phyloP scores from a whole-genome alignment of 345 rosid species.

The Eucalyptus rudis region DNA sequence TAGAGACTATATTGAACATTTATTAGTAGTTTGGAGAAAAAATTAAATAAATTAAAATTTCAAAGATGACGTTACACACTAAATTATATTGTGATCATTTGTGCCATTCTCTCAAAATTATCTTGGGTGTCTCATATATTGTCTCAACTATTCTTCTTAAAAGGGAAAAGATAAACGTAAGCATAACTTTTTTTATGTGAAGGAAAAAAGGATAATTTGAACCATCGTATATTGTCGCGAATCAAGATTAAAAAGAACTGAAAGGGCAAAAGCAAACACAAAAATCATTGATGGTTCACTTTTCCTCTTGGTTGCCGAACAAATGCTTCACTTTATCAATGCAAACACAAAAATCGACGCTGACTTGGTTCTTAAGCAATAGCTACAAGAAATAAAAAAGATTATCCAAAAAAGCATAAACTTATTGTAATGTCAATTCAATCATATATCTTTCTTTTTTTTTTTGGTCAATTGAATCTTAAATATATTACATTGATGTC shows the following conservation, averaged over 20 bases:
- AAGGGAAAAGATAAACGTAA: not conserved
- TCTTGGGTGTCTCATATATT: not conserved
- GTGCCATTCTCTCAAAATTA: not conserved
- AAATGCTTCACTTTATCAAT: not conserved
- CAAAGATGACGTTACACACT: accelerated
- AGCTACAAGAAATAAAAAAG: not conserved
- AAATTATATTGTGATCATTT: not conserved
- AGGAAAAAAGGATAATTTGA: not conserved
- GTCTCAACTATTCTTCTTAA: not conserved
- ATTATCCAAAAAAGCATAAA: too few relatives aligned
- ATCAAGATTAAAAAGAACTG: not conserved
- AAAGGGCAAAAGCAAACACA: not conserved
- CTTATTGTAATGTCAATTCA: too few relatives aligned
- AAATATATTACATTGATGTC: too few relatives aligned
- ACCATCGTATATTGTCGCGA: not conserved
- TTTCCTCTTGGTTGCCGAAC: not conserved
- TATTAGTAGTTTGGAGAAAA: not conserved
- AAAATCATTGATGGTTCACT: not conserved
- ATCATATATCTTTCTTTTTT: too few relatives aligned
- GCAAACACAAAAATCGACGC: too few relatives aligned
- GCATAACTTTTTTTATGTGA: not conserved
- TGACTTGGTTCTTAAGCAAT: not conserved
- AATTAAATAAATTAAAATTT: not conserved
- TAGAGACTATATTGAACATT: not conserved
- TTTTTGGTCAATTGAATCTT: too few relatives aligned